These are phyloP conservation scores for Endocladia muricata DNA, from an alignment of 31 red algal species.

Conservation along the genomic window DNA sequence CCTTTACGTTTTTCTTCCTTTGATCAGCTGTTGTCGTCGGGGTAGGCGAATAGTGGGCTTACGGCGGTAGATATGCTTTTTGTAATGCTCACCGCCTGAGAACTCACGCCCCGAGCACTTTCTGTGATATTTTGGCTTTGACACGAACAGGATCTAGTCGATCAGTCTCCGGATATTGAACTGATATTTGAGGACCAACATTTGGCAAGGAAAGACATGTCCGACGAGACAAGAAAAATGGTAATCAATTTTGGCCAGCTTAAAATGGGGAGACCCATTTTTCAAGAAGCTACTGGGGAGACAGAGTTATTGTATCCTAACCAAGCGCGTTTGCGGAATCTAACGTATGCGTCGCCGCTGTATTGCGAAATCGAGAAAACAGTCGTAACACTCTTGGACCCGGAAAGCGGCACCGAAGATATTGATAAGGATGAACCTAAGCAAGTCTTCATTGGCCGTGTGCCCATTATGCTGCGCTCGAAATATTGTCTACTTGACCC, in stretches of 20 bases:
- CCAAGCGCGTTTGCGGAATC: constrained; percentile 90
- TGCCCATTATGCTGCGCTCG: constrained; percentile 94
- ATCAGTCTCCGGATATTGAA: constrained; percentile 86
- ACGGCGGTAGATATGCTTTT: too few relatives aligned
- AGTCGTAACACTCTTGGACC: constrained; percentile 34
- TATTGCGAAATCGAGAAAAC: constrained; percentile 83
- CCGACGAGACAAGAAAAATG: constrained; percentile 28
- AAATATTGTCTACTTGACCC: constrained; percentile 77
- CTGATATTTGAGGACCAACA: constrained; percentile 88
- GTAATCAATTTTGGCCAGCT: constrained; percentile 93
- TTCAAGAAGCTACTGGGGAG: constrained; percentile 84
- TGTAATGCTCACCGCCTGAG: too few relatives aligned
- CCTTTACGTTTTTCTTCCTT: too few relatives aligned
- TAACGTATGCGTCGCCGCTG: constrained; percentile 86
- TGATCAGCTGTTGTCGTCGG: too few relatives aligned
- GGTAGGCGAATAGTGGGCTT: too few relatives aligned
- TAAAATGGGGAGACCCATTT: constrained; percentile 75
- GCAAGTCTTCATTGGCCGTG: constrained; percentile 75
- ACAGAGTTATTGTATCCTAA: constrained; percentile 80
- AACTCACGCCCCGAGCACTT: too few relatives aligned
- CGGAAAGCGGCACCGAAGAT: constrained; percentile 74
- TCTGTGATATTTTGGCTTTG: background rate
- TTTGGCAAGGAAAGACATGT: constrained; percentile 46
- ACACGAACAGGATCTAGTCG: constrained; percentile 81
- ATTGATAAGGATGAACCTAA: constrained; percentile 16